phyloP scores from a whole-genome alignment of 371 early-diverging fungal species.

The Actinomortierella ambigua region DNA sequence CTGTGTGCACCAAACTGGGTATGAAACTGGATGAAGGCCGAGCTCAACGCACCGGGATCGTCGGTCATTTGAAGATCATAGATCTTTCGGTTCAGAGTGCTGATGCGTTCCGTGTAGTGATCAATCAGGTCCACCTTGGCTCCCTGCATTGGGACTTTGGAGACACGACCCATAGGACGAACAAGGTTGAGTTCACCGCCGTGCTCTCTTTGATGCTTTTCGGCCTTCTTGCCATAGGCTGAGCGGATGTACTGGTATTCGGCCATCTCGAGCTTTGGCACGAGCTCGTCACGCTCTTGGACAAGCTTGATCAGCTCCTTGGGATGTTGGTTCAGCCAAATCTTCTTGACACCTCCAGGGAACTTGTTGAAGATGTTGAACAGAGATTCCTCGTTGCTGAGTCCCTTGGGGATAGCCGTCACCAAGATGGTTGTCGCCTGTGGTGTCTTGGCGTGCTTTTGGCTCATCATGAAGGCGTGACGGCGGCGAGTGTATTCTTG shows the following conservation, averaged over 20 bases:
- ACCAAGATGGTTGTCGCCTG: conserved; percentile 72
- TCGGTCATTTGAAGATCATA: conserved; percentile 39
- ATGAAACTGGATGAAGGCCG: conserved; percentile 85
- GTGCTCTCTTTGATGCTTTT: conserved; percentile 11
- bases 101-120: conserved; percentile 58
- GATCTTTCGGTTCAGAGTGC: conserved; percentile 60
- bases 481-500: conserved; percentile 69
- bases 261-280: conserved; percentile 44
- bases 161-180: conserved; percentile 68
- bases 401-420: conserved; percentile 58
- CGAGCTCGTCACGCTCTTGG: conserved; percentile 59
- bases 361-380: conserved; percentile 63
- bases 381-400: conserved; percentile 53
- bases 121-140: conserved; percentile 74
- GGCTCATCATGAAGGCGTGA: conserved; percentile 63
- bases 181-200: conserved; percentile 8
- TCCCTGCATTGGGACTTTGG: conserved; percentile 56
- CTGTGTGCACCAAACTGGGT: conserved; percentile 82
- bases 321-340: conserved; percentile 70
- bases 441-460: conserved; percentile 61
- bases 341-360: conserved; percentile 75
- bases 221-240: conserved; percentile 16
- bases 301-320: conserved; percentile 58
- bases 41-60: conserved; percentile 48
- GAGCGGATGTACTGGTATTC: conserved; percentile 35